A percentile compares a stretch with the other conserved stretches of the same genome.
phyloP scores from a whole-genome alignment of 225 moss, liverwort and hornwort genomes.

The Pseudisothecium myosuroides region DNA sequence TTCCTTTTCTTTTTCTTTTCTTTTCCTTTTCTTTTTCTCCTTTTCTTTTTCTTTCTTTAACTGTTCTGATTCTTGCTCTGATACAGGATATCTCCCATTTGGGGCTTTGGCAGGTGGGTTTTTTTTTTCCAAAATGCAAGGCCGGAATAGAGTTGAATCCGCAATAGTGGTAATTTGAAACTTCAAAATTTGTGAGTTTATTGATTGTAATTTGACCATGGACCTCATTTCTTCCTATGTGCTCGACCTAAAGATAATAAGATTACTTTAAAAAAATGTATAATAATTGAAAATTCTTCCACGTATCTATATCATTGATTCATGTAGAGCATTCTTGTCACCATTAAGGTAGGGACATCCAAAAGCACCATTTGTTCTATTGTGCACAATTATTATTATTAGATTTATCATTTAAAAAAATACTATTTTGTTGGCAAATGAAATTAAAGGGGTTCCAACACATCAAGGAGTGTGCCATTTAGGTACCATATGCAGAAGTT shows the following conservation, averaged over 20 bases:
- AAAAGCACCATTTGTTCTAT: not conserved
- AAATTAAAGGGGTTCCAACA: rapidly evolving
- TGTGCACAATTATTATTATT: not conserved
- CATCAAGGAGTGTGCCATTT: not conserved
- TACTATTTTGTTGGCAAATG: not conserved
- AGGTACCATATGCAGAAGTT: not conserved
- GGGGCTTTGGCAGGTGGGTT: not conserved
- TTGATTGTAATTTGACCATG: not conserved
- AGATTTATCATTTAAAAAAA: not conserved
- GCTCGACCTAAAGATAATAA: no score
- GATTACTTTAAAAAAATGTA: not conserved
- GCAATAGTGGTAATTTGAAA: not conserved
- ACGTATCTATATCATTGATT: not conserved
- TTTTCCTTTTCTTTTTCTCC: no score
- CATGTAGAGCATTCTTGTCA: not conserved
- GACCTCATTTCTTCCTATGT: rapidly evolving
- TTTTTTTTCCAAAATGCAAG: not conserved
- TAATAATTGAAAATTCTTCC: not conserved
- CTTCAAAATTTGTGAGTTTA: not conserved
- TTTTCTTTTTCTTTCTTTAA: not conserved
- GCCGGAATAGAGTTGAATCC: not conserved
- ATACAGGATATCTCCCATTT: not conserved
- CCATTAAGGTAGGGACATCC: no score
- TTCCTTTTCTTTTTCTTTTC: not conserved
- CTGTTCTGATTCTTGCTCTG: not conserved